Base-by-base conservation (phyloP, 2,329 filamentous ascomycete genomes). In the Fusarium papillatum region DNA sequence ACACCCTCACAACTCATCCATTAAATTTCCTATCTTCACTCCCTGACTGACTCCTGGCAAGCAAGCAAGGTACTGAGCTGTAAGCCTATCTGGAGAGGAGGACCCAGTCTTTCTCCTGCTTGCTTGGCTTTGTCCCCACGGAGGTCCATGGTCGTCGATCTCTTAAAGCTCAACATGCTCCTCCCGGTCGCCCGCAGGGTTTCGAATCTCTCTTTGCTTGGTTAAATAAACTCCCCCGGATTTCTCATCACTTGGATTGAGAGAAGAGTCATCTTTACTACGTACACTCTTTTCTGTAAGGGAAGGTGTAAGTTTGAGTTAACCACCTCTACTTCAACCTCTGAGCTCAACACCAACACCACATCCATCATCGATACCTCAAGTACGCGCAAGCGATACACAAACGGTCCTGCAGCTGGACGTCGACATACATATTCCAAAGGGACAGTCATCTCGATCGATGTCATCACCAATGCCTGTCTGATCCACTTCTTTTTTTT, bases 101-200 rank as follows among this genome's bases (percentile, higher is more conserved):
- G 31, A 76, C 78, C 75, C 76, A 73, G 66, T 76, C 73, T 77
- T 79, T 72, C 73, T 72, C 72, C 59, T 64, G 74, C 66, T 75
- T 66, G 50, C 66, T 69, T 72, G 31, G 39, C 43, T 66, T 63
- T n/a, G 64, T 64, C 69, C 65, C 74, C 74, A 76, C 71, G 68
- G 68, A 60, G 22, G 22, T 34, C 59, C 63, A 62, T 70, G 67
- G 74, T 43, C 69, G 74, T 43, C 69, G 71, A 77, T 79, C 75
- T 78, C 64, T 78, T 78, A 79, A 79, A 79, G 66, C 74, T 77
- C 70, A 60, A 70, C 59, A 70, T 66, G 53, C 69, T 74, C 76
- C 78, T 74, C 78, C 78, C 73, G 66, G 68, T 78, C 71, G 60
- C 57, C 71, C 65, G 46, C 71, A 69, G 50, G 71, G 65, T 74